Percentiles rank a stretch among this genome's conserved stretches.
These are phyloP conservation scores for Iris macrosiphon DNA, from an alignment of 106 monocot species.

Conservation along the genomic window DNA sequence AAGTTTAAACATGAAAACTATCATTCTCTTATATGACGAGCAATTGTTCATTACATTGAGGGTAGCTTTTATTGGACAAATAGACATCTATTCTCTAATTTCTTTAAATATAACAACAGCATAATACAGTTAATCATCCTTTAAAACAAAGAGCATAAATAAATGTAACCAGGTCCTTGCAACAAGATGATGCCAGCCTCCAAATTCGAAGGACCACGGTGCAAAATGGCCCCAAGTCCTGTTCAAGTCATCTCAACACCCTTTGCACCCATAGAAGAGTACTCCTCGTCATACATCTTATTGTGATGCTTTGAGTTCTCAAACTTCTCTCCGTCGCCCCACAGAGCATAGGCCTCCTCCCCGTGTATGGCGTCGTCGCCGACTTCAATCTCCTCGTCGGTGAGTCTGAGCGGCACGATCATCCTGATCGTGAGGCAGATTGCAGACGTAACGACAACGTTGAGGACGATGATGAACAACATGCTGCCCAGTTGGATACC, in stretches of 20 bases:
- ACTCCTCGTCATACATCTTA: conserved; percentile 10
- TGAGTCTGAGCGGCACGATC: background rate
- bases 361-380: conserved; percentile 19
- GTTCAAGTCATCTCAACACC: conserved; percentile 11
- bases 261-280: background rate
- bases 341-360: conserved; percentile 14
- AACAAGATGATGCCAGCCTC: too few relatives aligned
- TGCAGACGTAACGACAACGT: conserved; percentile 1
- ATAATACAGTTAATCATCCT: too few relatives aligned
- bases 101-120: too few relatives aligned
- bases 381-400: conserved; percentile 1
- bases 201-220: background rate
- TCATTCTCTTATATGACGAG: too few relatives aligned
- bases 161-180: too few relatives aligned
- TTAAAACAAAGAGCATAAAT: too few relatives aligned
- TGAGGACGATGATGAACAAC: background rate
- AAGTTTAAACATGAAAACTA: too few relatives aligned
- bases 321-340: conserved; percentile 14
- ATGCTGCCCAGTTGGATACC: conserved; percentile 7
- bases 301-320: conserved; percentile 11
- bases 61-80: too few relatives aligned
- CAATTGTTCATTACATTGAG: too few relatives aligned
- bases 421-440: conserved; percentile 9
- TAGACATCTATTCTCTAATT: too few relatives aligned
- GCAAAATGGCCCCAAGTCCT: too few relatives aligned